phyloP scores from a whole-genome alignment of 139 green algal species.

The Raphidocelis subcapitata region DNA sequence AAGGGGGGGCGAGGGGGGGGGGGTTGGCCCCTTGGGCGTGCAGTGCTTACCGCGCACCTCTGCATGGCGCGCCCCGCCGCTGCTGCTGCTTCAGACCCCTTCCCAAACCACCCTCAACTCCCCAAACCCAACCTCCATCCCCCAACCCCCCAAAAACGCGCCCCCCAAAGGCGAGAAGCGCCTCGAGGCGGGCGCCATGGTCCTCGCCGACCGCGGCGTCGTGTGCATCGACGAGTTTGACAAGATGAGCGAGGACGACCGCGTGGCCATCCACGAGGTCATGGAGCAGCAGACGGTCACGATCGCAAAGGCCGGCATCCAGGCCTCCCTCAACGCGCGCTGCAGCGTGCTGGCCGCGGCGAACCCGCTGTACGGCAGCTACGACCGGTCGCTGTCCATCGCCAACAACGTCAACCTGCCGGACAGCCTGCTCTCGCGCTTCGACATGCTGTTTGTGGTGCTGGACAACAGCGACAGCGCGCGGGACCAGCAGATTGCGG shows the following conservation, averaged over 20 bases:
- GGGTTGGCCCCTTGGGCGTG: too few species aligned
- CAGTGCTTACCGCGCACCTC: too few species aligned
- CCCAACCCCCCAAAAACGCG: too few species aligned
- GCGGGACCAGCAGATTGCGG: constrained; percentile 61
- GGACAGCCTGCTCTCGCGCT: constrained; percentile 96
- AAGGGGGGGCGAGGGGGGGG: too few species aligned
- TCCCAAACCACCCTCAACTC: too few species aligned
- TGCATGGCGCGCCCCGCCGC: too few species aligned
- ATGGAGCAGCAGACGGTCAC: constrained; percentile 99
- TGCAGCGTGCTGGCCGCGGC: constrained; percentile 92
- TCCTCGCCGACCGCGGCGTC: constrained; percentile 95
- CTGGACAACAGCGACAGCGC: constrained; percentile 85
- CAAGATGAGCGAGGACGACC: constrained; percentile 98
- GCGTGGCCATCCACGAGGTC: constrained; percentile 98
- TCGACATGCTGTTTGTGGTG: constrained; percentile 98
- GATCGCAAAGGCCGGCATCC: constrained; percentile 98
- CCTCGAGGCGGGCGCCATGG: constrained; percentile 97
- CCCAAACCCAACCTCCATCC: too few species aligned
- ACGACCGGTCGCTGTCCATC: constrained; percentile 70
- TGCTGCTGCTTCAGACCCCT: too few species aligned
- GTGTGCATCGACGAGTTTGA: constrained; percentile 99
- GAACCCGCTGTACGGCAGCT: constrained; percentile 81
- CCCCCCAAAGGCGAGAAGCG: constrained; percentile 91
- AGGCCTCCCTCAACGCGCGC: constrained; percentile 94
- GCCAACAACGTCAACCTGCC: constrained; percentile 95